Evolutionary conservation across 495 filamentous ascomycete species (phyloP).

Genomic region (Lophiotrema nucula): DNA sequence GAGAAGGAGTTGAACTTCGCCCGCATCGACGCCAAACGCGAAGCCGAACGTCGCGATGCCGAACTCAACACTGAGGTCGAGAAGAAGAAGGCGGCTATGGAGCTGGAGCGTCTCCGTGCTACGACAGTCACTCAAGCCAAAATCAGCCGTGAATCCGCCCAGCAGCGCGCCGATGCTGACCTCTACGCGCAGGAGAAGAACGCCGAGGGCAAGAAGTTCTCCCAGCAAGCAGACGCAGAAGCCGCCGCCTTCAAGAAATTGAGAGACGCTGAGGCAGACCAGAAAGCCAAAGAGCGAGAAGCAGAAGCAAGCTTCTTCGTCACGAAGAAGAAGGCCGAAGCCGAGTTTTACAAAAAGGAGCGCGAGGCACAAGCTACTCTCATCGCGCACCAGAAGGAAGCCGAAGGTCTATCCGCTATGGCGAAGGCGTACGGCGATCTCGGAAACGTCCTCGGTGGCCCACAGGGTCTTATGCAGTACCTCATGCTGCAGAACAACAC

Average conservation of each 20-base stretch:
- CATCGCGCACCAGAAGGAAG: slow-evolving; percentile 64
- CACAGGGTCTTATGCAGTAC: slow-evolving; percentile 67
- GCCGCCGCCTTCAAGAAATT: slow-evolving; percentile 29
- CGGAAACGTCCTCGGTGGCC: slow-evolving; percentile 69
- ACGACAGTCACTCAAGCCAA: slow-evolving; percentile 74
- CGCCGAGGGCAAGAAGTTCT: slow-evolving; percentile 37
- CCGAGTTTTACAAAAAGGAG: slow-evolving; percentile 22
- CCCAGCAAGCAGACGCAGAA: slow-evolving; percentile 39
- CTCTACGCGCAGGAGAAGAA: slow-evolving; percentile 47
- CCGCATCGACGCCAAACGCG: slow-evolving; percentile 67
- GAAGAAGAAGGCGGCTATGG: slow-evolving; percentile 70
- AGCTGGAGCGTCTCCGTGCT: slow-evolving; percentile 73
- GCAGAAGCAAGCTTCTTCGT: slow-evolving; percentile 42
- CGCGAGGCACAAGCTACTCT: slow-evolving; percentile 62
- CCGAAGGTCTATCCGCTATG: slow-evolving; percentile 71
- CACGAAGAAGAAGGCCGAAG: slow-evolving; percentile 27
- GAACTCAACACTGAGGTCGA: slow-evolving; percentile 75
- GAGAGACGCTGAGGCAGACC: slow-evolving; percentile 33
- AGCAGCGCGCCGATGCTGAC: slow-evolving; percentile 70
- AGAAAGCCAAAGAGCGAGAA: slow-evolving; percentile 40
- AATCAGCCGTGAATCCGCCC: slow-evolving; percentile 67
- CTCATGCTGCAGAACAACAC: slow-evolving; percentile 72
- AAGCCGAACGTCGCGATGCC: slow-evolving; percentile 69
- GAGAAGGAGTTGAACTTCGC: slow-evolving; percentile 68
- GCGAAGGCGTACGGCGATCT: slow-evolving; percentile 71